Percentiles rank a stretch among this genome's conserved stretches.
These are phyloP conservation scores for Zymoseptoria pseudotritici DNA, from an alignment of 2,329 filamentous ascomycete genomes.

Conservation along the genomic window DNA sequence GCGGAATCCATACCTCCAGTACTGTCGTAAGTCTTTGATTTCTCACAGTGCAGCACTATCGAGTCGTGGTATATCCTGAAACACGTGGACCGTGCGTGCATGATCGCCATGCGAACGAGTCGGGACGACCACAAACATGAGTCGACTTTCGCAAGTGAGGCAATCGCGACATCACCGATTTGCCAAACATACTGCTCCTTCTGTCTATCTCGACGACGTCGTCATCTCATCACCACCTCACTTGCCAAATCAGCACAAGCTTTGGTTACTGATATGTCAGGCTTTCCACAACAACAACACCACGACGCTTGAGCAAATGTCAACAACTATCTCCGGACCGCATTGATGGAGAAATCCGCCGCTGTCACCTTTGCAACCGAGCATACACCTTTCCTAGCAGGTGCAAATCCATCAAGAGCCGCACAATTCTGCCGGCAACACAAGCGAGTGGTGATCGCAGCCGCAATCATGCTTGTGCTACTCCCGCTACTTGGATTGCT, in stretches of 20 bases:
- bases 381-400: conserved; percentile 6
- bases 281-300: not conserved
- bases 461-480: conserved; percentile 19
- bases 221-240: not conserved
- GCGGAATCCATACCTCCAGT: too few relatives aligned
- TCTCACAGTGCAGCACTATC: not conserved
- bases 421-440: conserved; percentile 17
- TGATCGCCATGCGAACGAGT: not conserved
- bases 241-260: not conserved
- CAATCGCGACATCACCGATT: conserved; percentile 1
- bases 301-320: not conserved
- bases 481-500: conserved; percentile 26
- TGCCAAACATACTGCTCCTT: not conserved
- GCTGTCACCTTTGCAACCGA: conserved; percentile 5
- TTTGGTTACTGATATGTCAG: conserved; percentile 3
- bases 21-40: not conserved
- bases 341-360: conserved; percentile 13
- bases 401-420: conserved; percentile 5
- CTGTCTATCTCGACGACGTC: not conserved
- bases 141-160: not conserved
- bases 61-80: not conserved
- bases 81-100: not conserved
- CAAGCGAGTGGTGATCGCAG: conserved; percentile 17
- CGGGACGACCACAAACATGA: not conserved
- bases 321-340: not conserved